A percentile compares a stretch with the other conserved stretches of the same genome.
phyloP scores from a whole-genome alignment of 1,284 basidiomycete species.

The Grifola frondosa region DNA sequence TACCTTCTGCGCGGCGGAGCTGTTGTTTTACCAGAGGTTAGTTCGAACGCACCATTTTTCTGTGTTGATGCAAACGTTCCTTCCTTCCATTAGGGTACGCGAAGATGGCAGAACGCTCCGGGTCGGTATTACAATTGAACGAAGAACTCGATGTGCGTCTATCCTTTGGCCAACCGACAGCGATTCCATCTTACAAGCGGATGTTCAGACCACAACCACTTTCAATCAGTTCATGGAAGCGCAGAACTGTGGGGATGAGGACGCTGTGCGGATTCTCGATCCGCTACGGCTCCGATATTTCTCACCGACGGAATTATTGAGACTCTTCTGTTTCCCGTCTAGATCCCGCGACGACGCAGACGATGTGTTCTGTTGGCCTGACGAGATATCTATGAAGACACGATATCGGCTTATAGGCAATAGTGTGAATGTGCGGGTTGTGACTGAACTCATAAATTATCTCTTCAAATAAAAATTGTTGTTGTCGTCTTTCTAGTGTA shows the following conservation, averaged over 20 bases:
- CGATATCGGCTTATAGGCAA: constrained; percentile 77
- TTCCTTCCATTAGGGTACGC: constrained; percentile 72
- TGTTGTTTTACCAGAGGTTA: constrained; percentile 80
- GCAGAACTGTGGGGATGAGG: constrained; percentile 37
- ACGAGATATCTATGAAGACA: constrained; percentile 55
- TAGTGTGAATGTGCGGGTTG: constrained; percentile 74
- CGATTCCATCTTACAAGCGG: background rate
- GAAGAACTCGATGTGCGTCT: constrained; percentile 64
- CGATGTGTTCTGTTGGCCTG: constrained; percentile 58
- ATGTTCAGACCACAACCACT: constrained; percentile 53
- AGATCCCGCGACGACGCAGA: background rate
- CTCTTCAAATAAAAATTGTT: constrained; percentile 42
- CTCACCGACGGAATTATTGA: constrained; percentile 65
- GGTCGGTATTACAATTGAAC: constrained; percentile 73
- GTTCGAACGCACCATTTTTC: background rate
- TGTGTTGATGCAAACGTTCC: background rate
- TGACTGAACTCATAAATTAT: constrained; percentile 54
- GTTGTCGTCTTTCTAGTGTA: no score
- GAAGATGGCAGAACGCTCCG: constrained; percentile 69
- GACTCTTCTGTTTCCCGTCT: constrained; percentile 58
- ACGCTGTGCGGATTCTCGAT: constrained; percentile 54
- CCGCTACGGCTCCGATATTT: constrained; percentile 69
- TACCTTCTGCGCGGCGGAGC: constrained; percentile 57
- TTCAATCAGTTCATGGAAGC: constrained; percentile 59
- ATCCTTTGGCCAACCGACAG: constrained; percentile 16